Evolutionary conservation across 1,139 yeast species (phyloP).

Genomic region (Yamadazyma epiphylla): DNA sequence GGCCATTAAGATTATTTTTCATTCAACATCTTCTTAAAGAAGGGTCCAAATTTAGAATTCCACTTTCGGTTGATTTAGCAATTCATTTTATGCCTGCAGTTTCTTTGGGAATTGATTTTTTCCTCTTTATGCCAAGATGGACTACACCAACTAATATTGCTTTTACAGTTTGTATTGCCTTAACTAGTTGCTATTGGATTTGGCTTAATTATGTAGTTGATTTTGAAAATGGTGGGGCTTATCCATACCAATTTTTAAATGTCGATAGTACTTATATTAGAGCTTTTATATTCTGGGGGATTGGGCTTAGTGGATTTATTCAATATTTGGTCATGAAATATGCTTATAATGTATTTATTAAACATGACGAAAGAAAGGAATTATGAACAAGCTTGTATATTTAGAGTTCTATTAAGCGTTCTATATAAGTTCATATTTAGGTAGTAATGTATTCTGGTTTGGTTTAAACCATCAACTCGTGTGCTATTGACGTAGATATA

Average conservation of each 20-base stretch:
- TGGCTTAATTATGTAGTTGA: conserved; percentile 48
- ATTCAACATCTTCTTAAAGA: conserved; percentile 36
- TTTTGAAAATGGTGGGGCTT: conserved; percentile 42
- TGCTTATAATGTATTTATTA: conserved; percentile 15
- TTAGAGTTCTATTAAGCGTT: too few relatives aligned
- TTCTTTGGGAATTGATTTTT: conserved; percentile 50
- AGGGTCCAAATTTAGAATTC: conserved; percentile 29
- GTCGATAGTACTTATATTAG: conserved; percentile 43
- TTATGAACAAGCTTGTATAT: too few relatives aligned
- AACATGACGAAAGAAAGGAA: neutral
- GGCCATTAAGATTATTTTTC: conserved; percentile 59
- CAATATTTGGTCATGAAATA: conserved; percentile 28
- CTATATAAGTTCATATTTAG: too few relatives aligned
- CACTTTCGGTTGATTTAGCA: conserved; percentile 49
- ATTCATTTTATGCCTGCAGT: conserved; percentile 59
- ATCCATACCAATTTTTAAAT: conserved; percentile 67
- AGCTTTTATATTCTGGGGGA: conserved; percentile 44
- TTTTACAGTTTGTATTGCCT: conserved; percentile 28
- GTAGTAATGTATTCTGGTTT: too few relatives aligned
- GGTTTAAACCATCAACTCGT: too few relatives aligned
- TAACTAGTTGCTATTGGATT: conserved; percentile 52
- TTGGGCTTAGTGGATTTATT: conserved; percentile 43
- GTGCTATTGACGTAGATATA: neutral
- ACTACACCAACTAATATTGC: conserved; percentile 34
- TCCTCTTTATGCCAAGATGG: conserved; percentile 52